Percentiles rank a stretch among this genome's conserved stretches.
These are phyloP conservation scores for Juncus inflexus DNA, from an alignment of 176 grass and related monocot species.

Conservation along the genomic window DNA sequence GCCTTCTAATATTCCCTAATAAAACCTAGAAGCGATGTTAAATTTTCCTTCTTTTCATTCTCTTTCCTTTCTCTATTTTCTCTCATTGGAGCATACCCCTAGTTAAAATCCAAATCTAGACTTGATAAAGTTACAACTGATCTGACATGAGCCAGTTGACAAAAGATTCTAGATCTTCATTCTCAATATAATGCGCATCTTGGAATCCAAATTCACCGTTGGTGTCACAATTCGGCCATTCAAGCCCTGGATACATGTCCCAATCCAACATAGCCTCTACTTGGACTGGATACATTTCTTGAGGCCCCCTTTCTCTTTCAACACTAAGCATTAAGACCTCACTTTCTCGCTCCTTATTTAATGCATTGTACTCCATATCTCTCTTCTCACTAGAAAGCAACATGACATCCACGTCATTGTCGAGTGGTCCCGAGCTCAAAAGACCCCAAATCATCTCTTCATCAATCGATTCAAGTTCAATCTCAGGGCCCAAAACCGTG, in stretches of 20 bases:
- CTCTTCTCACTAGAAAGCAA: not conserved
- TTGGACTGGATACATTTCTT: constrained; percentile 10
- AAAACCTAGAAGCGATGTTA: no score
- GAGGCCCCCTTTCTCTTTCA: not conserved
- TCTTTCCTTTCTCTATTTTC: no score
- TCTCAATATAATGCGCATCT: not conserved
- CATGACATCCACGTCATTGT: constrained; percentile 44
- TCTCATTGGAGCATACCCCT: no score
- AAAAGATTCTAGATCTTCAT: constrained; percentile 43
- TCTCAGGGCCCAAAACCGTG: constrained; percentile 53
- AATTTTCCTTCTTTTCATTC: no score
- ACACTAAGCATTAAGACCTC: not conserved
- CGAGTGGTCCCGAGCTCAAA: constrained; percentile 21
- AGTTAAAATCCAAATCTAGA: not conserved
- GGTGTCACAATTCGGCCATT: constrained; percentile 4
- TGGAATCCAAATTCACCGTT: constrained; percentile 1
- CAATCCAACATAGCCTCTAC: constrained; percentile 44
- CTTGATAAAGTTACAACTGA: constrained; percentile 11
- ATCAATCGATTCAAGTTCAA: constrained; percentile 24
- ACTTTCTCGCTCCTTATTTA: constrained; percentile 8
- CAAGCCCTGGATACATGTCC: constrained; percentile 40
- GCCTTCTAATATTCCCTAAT: no score
- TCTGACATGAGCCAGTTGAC: constrained; percentile 62
- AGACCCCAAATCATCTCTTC: constrained; percentile 15
- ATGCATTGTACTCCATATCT: not conserved